phyloP scores from a whole-genome alignment of 805 yeast genomes.

The Wickerhamomyces chambardii region DNA sequence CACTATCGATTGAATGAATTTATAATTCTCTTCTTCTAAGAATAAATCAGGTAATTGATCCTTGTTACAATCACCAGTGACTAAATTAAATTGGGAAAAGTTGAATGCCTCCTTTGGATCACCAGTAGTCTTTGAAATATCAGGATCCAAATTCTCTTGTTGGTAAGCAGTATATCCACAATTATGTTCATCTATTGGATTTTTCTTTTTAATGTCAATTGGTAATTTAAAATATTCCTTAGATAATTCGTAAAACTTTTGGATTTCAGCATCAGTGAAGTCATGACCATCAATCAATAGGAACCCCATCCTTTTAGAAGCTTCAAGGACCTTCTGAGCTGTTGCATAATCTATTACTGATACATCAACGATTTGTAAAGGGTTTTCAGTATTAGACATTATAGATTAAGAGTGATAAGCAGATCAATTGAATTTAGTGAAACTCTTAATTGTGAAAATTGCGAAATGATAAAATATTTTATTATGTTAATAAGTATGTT shows the following conservation, averaged over 20 bases:
- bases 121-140: conserved; percentile 19
- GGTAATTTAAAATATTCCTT: conserved; percentile 41
- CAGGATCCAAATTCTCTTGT: conserved; percentile 30
- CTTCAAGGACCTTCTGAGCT: conserved; percentile 22
- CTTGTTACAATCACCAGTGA: conserved; percentile 29
- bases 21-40: conserved; percentile 24
- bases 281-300: conserved; percentile 54
- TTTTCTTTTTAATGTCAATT: conserved; percentile 35
- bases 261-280: conserved; percentile 41
- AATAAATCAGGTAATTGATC: conserved; percentile 42
- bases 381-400: conserved; percentile 24
- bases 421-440: too few species aligned
- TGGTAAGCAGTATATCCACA: conserved; percentile 52
- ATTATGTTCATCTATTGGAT: conserved; percentile 32
- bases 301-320: conserved; percentile 52
- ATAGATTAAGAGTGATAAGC: too few species aligned
- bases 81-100: conserved; percentile 41
- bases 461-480: too few species aligned
- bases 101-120: conserved; percentile 64
- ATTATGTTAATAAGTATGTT: too few species aligned
- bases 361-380: conserved; percentile 51
- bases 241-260: conserved; percentile 33
- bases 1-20: conserved; percentile 23
- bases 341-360: conserved; percentile 30
- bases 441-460: too few species aligned